Evolutionary conservation across 176 grass and related monocot genomes (phyloP), one percentile per base, ranked within the genome.

Genomic region (Paspalum notatum): DNA sequence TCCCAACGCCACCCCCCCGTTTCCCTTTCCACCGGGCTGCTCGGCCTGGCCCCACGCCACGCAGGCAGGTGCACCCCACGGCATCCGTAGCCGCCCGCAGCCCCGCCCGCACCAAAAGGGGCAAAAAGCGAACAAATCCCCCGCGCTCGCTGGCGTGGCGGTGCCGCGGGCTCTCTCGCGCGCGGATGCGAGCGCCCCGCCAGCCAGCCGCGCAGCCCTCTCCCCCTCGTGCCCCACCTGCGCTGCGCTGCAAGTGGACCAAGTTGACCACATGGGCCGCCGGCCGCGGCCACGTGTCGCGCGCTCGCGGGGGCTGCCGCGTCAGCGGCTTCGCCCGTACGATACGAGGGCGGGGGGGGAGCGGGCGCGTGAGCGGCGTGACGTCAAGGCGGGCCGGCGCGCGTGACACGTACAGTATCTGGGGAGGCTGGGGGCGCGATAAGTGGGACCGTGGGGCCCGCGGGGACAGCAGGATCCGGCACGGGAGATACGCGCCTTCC

Each of bases 251-350:
- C 87, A 84, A 89, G 69, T 84, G 81, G 81, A 45, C 12, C 70
- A 80, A 89, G 12, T 89, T 80, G 70, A 63, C 52, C 71, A 81
- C 82, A 48, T 80, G 62, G 26, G 43, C n/a, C 81, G 45, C 24
- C 56, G 41, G 11, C 58, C 75, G 18, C 44, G 44, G 1, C 59
- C 46, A 78, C 70, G 87, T 81, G 87, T 89, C 77, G 63, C 73
- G 0, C 15, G 54, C 5, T 3, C 53, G 54, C 41, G 13, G 63
- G 16, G 5, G 62, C 12, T 53, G 62, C 62, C 4, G 32, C 62
- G 77, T 79, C 77, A 79, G 73, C 42, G 8, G 57, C 32, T 32
- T 32, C 62, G 76, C 61, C 18, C 6, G 21, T 9, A 46, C 60
- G 62, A 62, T 54, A 66, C 62, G 67, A 48, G 79, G 67, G 72